Conservation (phyloP, 768 basidiomycete species). For the Xanthoconium stramineum region DNA sequence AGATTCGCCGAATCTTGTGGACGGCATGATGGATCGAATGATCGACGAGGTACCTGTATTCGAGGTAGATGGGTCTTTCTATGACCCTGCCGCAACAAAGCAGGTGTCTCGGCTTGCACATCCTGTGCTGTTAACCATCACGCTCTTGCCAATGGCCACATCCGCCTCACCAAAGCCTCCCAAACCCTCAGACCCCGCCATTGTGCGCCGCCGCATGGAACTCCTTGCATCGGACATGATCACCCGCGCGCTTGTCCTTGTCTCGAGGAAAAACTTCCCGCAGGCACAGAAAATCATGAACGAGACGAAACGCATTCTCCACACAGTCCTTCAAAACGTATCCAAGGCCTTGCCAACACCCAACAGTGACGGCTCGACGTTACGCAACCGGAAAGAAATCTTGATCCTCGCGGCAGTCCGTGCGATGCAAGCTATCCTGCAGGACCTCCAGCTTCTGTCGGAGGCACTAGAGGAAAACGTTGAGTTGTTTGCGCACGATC, state of each 20-base stretch:
- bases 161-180: constrained; percentile 34
- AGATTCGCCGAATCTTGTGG: constrained; percentile 67
- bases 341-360: constrained; percentile 68
- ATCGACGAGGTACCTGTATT: constrained; percentile 97
- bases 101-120: constrained; percentile 86
- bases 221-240: constrained; percentile 97
- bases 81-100: constrained; percentile 82
- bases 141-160: constrained; percentile 61
- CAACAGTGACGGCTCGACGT: constrained; percentile 41
- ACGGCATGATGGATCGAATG: constrained; percentile 95
- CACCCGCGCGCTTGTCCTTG: constrained; percentile 87
- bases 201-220: constrained; percentile 94
- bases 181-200: constrained; percentile 73
- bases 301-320: constrained; percentile 89
- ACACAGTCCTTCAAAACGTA: constrained; percentile 84
- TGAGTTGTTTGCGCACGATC: constrained; percentile 89
- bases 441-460: constrained; percentile 81
- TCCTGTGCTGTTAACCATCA: constrained; percentile 93
- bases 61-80: constrained; percentile 94
- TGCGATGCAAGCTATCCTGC: constrained; percentile 79
- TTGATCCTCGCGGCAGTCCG: constrained; percentile 70
- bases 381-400: constrained; percentile 76
- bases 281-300: constrained; percentile 89
- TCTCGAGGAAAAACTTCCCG: constrained; percentile 84
- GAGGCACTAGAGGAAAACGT: constrained; percentile 91